phyloP scores from a whole-genome alignment of 2,329 filamentous ascomycete genomes.

The Penicillium janthinellum region DNA sequence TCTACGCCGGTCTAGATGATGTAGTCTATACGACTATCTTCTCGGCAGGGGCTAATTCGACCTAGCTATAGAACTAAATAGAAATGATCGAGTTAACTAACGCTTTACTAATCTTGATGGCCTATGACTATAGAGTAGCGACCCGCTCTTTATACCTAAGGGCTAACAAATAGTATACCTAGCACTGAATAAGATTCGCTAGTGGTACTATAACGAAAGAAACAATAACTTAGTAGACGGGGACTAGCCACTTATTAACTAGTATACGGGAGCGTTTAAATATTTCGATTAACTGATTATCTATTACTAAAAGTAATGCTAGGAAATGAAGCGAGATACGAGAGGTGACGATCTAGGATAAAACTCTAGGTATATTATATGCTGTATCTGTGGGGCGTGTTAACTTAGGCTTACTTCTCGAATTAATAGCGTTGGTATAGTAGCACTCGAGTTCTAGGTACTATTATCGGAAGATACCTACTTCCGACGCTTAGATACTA shows the following conservation, averaged over 20 bases:
- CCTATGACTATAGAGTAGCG: not conserved
- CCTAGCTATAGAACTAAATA: not conserved
- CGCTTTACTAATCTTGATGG: not conserved
- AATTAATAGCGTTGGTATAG: too few species aligned
- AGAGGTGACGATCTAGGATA: too few species aligned
- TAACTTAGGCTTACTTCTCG: too few species aligned
- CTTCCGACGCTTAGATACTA: too few species aligned
- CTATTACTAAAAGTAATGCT: not conserved
- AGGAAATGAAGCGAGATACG: not conserved
- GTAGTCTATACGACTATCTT: too few species aligned
- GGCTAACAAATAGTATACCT: not conserved
- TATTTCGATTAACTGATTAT: not conserved
- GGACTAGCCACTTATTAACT: not conserved
- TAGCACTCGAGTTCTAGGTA: too few species aligned
- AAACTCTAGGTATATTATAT: too few species aligned
- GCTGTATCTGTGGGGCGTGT: too few species aligned
- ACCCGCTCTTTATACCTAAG: not conserved
- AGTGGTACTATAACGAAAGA: not conserved
- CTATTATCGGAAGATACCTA: too few species aligned
- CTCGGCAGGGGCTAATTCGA: not conserved
- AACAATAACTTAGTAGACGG: not conserved
- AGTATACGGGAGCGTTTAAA: not conserved
- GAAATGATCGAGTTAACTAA: not conserved
- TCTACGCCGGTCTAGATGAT: too few species aligned
- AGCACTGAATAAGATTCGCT: not conserved